Percentiles rank a stretch among this genome's conserved stretches.
Evolutionary conservation across 345 rosid species (phyloP).

Genomic region (Brassica incana): DNA sequence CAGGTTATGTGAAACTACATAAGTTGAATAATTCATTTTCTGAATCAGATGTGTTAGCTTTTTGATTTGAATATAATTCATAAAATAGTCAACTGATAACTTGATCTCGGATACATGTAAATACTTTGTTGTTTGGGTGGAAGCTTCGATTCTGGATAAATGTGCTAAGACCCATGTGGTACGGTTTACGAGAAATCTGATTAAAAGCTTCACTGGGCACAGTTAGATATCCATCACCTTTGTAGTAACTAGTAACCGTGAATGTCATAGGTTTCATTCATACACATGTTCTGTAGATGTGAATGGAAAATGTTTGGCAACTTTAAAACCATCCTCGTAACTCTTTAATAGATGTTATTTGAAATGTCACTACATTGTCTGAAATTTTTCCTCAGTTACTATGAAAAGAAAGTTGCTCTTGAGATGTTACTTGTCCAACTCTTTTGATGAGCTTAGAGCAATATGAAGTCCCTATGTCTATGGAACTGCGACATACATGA

Average conservation of each 20-base stretch:
- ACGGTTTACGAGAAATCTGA: not conserved
- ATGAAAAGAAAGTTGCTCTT: not conserved
- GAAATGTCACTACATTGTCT: not conserved
- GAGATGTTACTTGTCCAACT: not conserved
- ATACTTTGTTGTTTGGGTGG: too few relatives aligned
- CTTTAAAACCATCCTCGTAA: not conserved
- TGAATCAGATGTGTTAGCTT: not conserved
- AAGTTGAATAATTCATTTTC: not conserved
- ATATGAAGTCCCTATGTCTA: not conserved
- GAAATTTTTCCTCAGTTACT: not conserved
- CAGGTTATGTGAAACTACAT: not conserved
- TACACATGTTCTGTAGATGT: not conserved
- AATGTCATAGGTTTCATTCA: not conserved
- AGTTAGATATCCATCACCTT: not conserved
- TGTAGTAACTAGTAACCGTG: not conserved
- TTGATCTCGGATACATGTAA: not conserved
- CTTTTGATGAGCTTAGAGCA: not conserved
- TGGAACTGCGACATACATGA: not conserved
- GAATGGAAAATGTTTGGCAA: not conserved
- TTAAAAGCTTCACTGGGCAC: not conserved
- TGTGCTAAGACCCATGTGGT: not conserved
- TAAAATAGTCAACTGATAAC: not conserved
- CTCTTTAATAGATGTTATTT: not conserved
- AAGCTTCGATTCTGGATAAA: too few relatives aligned
- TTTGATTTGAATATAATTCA: not conserved